Base-by-base conservation (phyloP, 305 asterid species). In the Rubia balearica region DNA sequence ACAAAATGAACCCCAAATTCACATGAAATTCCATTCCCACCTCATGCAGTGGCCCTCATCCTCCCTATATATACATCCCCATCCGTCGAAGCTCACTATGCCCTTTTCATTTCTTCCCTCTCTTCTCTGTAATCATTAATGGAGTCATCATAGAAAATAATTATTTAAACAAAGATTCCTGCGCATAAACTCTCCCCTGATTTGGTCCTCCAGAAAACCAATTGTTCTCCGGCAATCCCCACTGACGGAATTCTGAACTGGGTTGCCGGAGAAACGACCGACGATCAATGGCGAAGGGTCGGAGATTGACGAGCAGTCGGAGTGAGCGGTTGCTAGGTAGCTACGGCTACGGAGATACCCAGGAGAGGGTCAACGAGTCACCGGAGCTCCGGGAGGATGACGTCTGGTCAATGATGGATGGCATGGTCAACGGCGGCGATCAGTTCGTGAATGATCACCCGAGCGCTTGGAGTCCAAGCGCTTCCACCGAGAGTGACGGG, bases 361-460 rank as follows among this genome's bases (percentile, higher is more conserved):
- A 80, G 4, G 90, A 74, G 67, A 38, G 78, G 43, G 73, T 57
- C 38, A 75, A 65, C 81, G 84, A 76, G 17, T 80, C 81, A 6
- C 51, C 92, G 38, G 98, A 93, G 82, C 79, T 93, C 38, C 79
- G 84, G 63, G 98, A 93, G 70, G 96, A 85, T 19, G 98, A 92
- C 49, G 87, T 92, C 13, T 92, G 98, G 98, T 81, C 91, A 19
- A 81, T 71, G 67, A 83, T 71, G 8, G 95, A 86, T 8, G 82
- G 75, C 62, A 64, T 79, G 45, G 82, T 22, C 71, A 69, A 73
- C 82, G 80, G 67, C 0, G 84, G 76, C 0, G 82, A 79, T 74
- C 79, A 74, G 68, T 53, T 78, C 8, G 68, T 22, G 11, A 67
- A 74, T 17, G 78, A 19, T 70, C 43, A 75, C 0, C 33, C 10